Percentiles rank a stretch among this genome's conserved stretches.
Evolutionary conservation across 2,329 filamentous ascomycete species (phyloP).

Genomic region (Myotisia sp.): DNA sequence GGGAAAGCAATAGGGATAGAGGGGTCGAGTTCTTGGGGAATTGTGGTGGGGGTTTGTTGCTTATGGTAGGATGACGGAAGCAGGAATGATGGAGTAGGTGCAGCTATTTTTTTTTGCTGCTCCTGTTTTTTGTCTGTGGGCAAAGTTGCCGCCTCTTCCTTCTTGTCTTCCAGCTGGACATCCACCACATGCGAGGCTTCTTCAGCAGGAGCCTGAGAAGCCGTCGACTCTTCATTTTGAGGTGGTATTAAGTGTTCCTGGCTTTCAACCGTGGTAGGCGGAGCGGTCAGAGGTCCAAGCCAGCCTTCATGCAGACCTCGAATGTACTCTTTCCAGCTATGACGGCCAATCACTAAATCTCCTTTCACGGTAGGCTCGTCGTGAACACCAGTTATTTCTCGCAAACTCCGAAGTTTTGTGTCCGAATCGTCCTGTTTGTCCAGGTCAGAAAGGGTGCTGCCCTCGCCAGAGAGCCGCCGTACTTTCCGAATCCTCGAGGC

Average conservation of each 20-base stretch:
- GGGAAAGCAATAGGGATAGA: slow-evolving; percentile 62
- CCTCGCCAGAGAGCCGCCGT: slow-evolving; percentile 47
- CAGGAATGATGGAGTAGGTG: slow-evolving; percentile 60
- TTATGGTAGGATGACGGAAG: slow-evolving; percentile 55
- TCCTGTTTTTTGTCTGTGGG: slow-evolving; percentile 30
- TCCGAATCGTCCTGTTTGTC: slow-evolving; percentile 36
- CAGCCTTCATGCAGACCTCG: slow-evolving; percentile 90
- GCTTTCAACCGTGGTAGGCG: slow-evolving; percentile 13
- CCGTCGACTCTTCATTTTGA: slow-evolving; percentile 3
- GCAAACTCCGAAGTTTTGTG: slow-evolving; percentile 46
- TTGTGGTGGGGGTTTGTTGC: slow-evolving; percentile 47
- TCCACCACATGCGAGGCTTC: slow-evolving; percentile 11
- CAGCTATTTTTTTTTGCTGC: slow-evolving; percentile 38
- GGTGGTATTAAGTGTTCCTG: neutral
- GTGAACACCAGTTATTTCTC: slow-evolving; percentile 51
- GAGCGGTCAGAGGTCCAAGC: slow-evolving; percentile 62
- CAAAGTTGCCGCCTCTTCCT: slow-evolving; percentile 39
- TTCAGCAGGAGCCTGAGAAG: slow-evolving; percentile 14
- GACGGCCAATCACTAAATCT: slow-evolving; percentile 76
- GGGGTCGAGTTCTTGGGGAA: slow-evolving; percentile 60
- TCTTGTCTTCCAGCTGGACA: slow-evolving; percentile 31
- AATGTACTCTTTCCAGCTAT: slow-evolving; percentile 96
- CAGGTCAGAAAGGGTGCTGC: slow-evolving; percentile 27
- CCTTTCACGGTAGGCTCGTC: slow-evolving; percentile 63
- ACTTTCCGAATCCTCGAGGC: slow-evolving; percentile 67